Conservation (phyloP, 1,139 yeast genomes). For the Kluyveromyces sp. region DNA sequence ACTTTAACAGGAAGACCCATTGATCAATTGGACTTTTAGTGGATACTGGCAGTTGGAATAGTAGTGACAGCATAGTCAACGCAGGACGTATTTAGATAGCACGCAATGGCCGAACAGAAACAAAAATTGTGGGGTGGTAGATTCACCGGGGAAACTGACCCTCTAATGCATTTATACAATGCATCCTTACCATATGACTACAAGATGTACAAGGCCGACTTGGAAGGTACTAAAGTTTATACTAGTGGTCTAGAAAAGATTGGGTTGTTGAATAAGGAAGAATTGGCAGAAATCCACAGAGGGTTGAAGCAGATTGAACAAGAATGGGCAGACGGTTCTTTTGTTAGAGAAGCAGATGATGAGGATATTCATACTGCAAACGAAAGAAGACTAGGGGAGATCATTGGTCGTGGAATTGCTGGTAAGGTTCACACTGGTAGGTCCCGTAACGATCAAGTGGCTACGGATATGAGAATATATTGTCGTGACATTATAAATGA, state of each 20-base stretch:
- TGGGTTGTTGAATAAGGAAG: conserved; percentile 64
- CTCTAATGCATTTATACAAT: conserved; percentile 93
- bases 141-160: conserved; percentile 94
- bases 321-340: conserved; percentile 74
- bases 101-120: conserved; percentile 24
- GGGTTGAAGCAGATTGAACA: conserved; percentile 64
- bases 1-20: too few relatives aligned
- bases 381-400: conserved; percentile 93
- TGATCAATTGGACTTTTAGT: too few relatives aligned
- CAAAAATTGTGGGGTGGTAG: conserved; percentile 96
- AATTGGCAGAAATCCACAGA: conserved; percentile 67
- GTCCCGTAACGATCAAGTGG: conserved; percentile 97
- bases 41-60: too few relatives aligned
- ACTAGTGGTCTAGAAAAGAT: conserved; percentile 78
- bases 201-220: conserved; percentile 88
- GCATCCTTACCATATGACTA: conserved; percentile 95
- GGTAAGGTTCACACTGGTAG: conserved; percentile 99
- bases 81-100: too few relatives aligned
- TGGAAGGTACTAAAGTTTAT: conserved; percentile 89
- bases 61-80: too few relatives aligned
- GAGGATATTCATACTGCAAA: conserved; percentile 98
- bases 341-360: conserved; percentile 84
- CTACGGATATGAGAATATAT: conserved; percentile 92
- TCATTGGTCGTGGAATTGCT: conserved; percentile 86
- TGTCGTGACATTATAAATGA: conserved; percentile 71